Evolutionary conservation across 177 flowering plant genomes (phyloP).

Genomic region (Telopea speciosissima): DNA sequence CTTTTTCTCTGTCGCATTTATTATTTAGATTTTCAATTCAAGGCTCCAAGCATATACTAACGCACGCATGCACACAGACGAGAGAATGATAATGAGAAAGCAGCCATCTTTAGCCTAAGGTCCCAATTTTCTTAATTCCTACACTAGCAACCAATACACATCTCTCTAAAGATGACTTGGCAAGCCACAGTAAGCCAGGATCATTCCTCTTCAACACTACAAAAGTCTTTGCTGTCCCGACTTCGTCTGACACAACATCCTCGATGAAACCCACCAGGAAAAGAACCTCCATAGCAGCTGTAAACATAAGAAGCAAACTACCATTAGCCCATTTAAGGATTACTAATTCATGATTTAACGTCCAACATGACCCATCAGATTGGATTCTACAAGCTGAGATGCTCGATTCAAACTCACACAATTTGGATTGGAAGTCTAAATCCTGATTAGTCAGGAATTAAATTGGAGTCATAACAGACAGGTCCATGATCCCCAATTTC

Average conservation of each 20-base stretch:
- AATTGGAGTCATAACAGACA: too few species aligned
- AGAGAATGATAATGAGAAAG: not conserved
- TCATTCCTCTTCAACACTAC: conserved; percentile 79
- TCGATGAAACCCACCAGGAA: conserved; percentile 66
- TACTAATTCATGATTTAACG: too few species aligned
- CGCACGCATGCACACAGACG: too few species aligned
- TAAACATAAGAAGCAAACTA: conserved; percentile 1
- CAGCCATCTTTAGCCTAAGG: not conserved
- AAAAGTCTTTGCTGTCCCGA: conserved; percentile 55
- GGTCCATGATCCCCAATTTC: too few species aligned
- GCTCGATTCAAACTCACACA: too few species aligned
- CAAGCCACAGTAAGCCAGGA: conserved; percentile 91
- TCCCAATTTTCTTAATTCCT: not conserved
- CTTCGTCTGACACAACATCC: conserved; percentile 42
- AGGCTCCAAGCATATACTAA: too few species aligned
- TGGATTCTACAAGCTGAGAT: too few species aligned
- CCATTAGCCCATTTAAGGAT: not conserved
- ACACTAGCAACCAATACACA: conserved; percentile 22
- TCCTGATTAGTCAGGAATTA: too few species aligned
- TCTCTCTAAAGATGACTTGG: conserved; percentile 78
- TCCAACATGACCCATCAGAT: too few species aligned
- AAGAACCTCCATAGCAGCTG: conserved; percentile 92
- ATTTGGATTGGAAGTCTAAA: too few species aligned
- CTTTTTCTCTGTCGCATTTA: not conserved
- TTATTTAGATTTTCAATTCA: not conserved